Evolutionary conservation across 192 early-diverging fungal genomes (phyloP).

Genomic region (Backusella psychrophila): DNA sequence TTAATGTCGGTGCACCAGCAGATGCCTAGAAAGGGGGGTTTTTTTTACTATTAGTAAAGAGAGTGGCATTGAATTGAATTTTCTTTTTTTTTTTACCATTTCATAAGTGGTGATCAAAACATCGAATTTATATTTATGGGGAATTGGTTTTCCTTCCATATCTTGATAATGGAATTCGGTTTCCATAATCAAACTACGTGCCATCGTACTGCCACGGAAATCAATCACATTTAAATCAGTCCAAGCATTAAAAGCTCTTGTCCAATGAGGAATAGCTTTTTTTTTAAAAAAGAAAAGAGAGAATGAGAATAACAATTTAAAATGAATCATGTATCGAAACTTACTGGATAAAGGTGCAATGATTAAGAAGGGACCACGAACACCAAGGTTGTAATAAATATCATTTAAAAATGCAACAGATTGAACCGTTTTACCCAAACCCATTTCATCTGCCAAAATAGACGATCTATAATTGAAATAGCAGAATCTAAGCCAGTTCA

Average conservation of each 20-base stretch:
- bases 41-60: constrained; percentile 17
- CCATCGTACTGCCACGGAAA: constrained; percentile 68
- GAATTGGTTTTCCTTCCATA: constrained; percentile 44
- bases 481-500: constrained; percentile 83
- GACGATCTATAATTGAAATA: constrained; percentile 75
- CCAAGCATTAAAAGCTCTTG: constrained; percentile 75
- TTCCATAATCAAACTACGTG: constrained; percentile 74
- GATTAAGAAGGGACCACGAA: constrained; percentile 76
- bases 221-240: constrained; percentile 70
- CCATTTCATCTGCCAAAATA: constrained; percentile 94
- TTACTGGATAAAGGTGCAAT: constrained; percentile 55
- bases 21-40: constrained; percentile 38
- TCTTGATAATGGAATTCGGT: constrained; percentile 80
- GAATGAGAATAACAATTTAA: not conserved
- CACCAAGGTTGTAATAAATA: constrained; percentile 57
- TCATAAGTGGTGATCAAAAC: constrained; percentile 61
- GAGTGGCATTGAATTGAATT: too few relatives aligned
- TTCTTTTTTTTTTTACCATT: constrained; percentile 36
- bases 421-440: constrained; percentile 88
- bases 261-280: constrained; percentile 53
- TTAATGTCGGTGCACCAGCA: constrained; percentile 61
- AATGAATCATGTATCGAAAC: not conserved
- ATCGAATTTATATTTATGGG: constrained; percentile 57
- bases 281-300: not conserved
- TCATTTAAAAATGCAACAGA: constrained; percentile 75